Evolutionary conservation across 78 protist species (phyloP).

Genomic region (Tieghemostelium lacteum): DNA sequence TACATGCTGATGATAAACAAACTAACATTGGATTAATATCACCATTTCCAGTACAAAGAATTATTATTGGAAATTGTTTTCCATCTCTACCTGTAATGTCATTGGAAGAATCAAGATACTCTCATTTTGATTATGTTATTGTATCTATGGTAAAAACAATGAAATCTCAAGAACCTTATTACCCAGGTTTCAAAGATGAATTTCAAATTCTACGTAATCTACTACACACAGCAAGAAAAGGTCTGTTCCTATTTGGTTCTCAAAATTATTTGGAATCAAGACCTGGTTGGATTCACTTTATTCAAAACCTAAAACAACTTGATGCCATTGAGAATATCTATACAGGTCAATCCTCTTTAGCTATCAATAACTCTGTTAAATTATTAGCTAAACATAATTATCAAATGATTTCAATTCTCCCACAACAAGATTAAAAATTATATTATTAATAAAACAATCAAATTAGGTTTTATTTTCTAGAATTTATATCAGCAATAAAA

Average conservation of each 20-base stretch:
- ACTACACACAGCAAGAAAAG: slow-evolving; percentile 1
- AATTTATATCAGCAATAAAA: too few species aligned
- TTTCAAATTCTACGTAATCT: background rate
- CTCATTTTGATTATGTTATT: slow-evolving; percentile 16
- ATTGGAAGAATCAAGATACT: slow-evolving; percentile 15
- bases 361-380: too few species aligned
- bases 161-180: slow-evolving; percentile 1
- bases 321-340: background rate
- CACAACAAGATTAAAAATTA: too few species aligned
- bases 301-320: too few species aligned
- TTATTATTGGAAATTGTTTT: background rate
- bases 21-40: slow-evolving; percentile 2
- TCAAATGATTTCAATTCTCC: too few species aligned
- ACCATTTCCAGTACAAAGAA: slow-evolving; percentile 38
- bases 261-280: slow-evolving; percentile 7
- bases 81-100: slow-evolving; percentile 20
- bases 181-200: slow-evolving; percentile 9
- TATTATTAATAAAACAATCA: too few species aligned
- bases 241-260: slow-evolving; percentile 7
- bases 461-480: too few species aligned
- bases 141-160: slow-evolving; percentile 43
- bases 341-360: too few species aligned
- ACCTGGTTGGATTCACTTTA: background rate
- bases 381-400: too few species aligned
- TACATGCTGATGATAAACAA: too few species aligned